Conservation (phyloP, 345 rosid species). For the Stellera chamaejasme region DNA sequence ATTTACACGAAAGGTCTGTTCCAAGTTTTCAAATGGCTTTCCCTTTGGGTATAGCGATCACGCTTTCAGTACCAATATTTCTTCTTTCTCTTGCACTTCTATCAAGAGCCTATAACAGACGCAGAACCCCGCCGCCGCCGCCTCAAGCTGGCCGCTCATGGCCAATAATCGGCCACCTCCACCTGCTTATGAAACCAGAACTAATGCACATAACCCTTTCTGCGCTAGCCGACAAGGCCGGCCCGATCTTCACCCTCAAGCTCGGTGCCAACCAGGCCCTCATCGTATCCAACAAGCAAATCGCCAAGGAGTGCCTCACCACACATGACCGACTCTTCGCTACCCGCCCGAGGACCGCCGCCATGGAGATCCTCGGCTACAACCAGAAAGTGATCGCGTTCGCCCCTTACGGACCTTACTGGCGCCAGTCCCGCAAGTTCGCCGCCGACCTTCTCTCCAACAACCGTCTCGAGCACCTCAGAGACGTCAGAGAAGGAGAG, state of each 20-base stretch:
- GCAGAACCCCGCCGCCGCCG: background rate
- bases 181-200: conserved; percentile 18
- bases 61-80: too few relatives aligned
- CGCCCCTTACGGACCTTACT: conserved; percentile 23
- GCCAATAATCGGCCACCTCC: conserved; percentile 44
- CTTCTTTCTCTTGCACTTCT: too few relatives aligned
- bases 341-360: conserved; percentile 21
- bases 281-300: conserved; percentile 21
- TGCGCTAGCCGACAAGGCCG: conserved; percentile 23
- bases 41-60: too few relatives aligned
- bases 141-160: conserved; percentile 21
- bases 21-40: too few relatives aligned
- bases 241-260: conserved; percentile 34
- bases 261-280: conserved; percentile 23
- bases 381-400: conserved; percentile 17
- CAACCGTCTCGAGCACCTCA: conserved; percentile 20
- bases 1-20: too few relatives aligned
- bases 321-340: conserved; percentile 22
- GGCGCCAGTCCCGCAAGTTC: conserved; percentile 30
- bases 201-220: conserved; percentile 22
- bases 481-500: conserved; percentile 16
- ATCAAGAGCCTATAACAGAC: too few relatives aligned
- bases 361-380: conserved; percentile 18
- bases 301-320: conserved; percentile 28
- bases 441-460: conserved; percentile 25